Evolutionary conservation across 1,284 basidiomycete genomes (phyloP).

Genomic region (Cryptococcus maquisensis): DNA sequence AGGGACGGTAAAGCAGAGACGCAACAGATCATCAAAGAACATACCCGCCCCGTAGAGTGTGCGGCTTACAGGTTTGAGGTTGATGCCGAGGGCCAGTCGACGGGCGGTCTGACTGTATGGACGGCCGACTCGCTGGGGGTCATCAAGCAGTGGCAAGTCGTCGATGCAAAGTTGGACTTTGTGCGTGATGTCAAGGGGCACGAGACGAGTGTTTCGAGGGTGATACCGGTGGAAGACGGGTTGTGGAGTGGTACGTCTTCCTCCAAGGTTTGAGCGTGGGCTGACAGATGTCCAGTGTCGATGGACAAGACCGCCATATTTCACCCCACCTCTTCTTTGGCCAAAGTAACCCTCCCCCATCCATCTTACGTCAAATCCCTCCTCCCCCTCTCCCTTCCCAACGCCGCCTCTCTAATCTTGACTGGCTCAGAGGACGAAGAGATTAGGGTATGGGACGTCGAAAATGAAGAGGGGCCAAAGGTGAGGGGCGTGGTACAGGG

Average conservation of each 20-base stretch:
- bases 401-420: slow-evolving; percentile 64
- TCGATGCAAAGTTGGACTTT: slow-evolving; percentile 34
- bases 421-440: slow-evolving; percentile 73
- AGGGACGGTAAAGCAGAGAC: slow-evolving; percentile 40
- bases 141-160: slow-evolving; percentile 54
- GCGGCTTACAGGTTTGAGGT: slow-evolving; percentile 20
- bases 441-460: slow-evolving; percentile 61
- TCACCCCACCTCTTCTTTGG: slow-evolving; percentile 46
- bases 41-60: slow-evolving; percentile 35
- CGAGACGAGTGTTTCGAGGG: slow-evolving; percentile 56
- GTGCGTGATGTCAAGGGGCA: slow-evolving; percentile 38
- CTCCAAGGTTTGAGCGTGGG: not conserved
- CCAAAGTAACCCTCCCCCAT: slow-evolving; percentile 57
- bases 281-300: slow-evolving; percentile 59
- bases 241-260: slow-evolving; percentile 72
- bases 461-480: slow-evolving; percentile 8
- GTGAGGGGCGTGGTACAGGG: slow-evolving; percentile 64
- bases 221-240: slow-evolving; percentile 61
- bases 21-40: slow-evolving; percentile 45
- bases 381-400: slow-evolving; percentile 60
- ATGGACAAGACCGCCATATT: slow-evolving; percentile 76
- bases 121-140: slow-evolving; percentile 83
- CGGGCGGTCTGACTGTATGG: slow-evolving; percentile 55
- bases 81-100: slow-evolving; percentile 40
- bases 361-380: slow-evolving; percentile 66